These are phyloP conservation scores for Phtheirospermum japonicum DNA, from an alignment of 257 asterid species.

Conservation along the genomic window DNA sequence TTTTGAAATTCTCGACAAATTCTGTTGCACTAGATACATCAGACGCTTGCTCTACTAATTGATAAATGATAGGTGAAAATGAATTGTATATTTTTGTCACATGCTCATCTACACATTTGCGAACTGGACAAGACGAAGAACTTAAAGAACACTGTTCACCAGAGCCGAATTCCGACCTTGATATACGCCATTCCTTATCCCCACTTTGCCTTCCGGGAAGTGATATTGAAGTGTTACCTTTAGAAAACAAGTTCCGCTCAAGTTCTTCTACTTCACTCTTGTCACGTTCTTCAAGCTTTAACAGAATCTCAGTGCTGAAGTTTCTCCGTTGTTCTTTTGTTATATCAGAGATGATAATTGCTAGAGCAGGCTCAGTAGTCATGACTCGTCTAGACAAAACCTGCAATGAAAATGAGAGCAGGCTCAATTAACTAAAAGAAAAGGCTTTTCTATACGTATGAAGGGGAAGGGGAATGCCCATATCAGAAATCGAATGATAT, in stretches of 20 bases:
- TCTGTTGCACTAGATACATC: slow-evolving; percentile 51
- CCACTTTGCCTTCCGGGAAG: slow-evolving; percentile 97
- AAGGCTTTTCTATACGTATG: slow-evolving; percentile 6
- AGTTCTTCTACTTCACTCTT: slow-evolving; percentile 66
- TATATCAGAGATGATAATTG: slow-evolving; percentile 45
- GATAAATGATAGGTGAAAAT: slow-evolving; percentile 50
- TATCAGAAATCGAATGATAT: slow-evolving; percentile 16
- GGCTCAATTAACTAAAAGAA: background rate
- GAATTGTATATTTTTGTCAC: slow-evolving; percentile 73
- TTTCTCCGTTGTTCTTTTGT: slow-evolving; percentile 54
- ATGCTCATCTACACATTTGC: slow-evolving; percentile 78
- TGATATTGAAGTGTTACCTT: slow-evolving; percentile 58
- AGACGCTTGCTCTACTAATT: slow-evolving; percentile 48
- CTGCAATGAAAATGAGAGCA: slow-evolving; percentile 36
- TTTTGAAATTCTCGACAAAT: slow-evolving; percentile 46
- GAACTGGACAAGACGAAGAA: slow-evolving; percentile 81
- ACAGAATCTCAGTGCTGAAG: slow-evolving; percentile 43
- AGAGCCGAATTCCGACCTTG: slow-evolving; percentile 82
- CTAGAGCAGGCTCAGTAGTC: slow-evolving; percentile 62
- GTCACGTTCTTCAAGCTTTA: slow-evolving; percentile 66
- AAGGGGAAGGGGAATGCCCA: slow-evolving; percentile 20
- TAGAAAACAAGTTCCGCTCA: slow-evolving; percentile 53
- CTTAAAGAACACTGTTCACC: slow-evolving; percentile 54
- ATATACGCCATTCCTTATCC: slow-evolving; percentile 73
- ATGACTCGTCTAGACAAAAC: slow-evolving; percentile 70